Base-by-base conservation (phyloP, 768 basidiomycete species). In the Auriculariales sp. region DNA sequence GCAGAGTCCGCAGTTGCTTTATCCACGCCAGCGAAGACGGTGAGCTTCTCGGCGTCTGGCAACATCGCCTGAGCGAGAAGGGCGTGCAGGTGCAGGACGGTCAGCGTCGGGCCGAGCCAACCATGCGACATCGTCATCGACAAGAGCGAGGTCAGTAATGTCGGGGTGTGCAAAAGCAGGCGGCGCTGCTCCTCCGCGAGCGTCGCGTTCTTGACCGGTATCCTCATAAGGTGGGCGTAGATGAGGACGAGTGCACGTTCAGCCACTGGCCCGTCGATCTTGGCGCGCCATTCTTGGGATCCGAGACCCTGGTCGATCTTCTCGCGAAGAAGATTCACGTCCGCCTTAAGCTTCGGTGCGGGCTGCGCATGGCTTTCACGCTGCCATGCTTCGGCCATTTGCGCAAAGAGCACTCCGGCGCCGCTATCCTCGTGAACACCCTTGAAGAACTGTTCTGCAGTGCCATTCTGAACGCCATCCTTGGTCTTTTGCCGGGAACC, bases 401-500 rank as follows among this genome's bases (percentile, higher is more conserved):
- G 73, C 17, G 75, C 74, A 51, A 95, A 62, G 10, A 94, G 70
- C 42, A 88, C 82, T 28, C 75, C 70, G 55, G 89, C 75, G 0
- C 71, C 72, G 6, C 84, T 81, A 24, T 83, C 79, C 59, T 99
- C 94, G 27, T 73, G 77, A n/a, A 97, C 57, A 3, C 73, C 69
- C 61, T 84, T 88, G 80, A 95, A 99, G 69, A 91, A 91, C 0
- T 73, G 69, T 28, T 89, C 79, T 2, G 94, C 94, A 0, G 90
- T 87, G 33, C 69, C 70, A 22, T 81, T 78, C 52, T 88, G 70
- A 50, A 95, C 73, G 34, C 91, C 90, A 55, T 99, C 95, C 64
- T 95, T 93, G 14, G 95, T 99, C 64, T 77, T 81, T 55, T 79
- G 72, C 50, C 86, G 74, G 56, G 80, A 87, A 3, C 90, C 88